These are phyloP conservation scores for Chrysoporthe austroafricana DNA, from an alignment of 2,329 filamentous ascomycete species.

Conservation along the genomic window DNA sequence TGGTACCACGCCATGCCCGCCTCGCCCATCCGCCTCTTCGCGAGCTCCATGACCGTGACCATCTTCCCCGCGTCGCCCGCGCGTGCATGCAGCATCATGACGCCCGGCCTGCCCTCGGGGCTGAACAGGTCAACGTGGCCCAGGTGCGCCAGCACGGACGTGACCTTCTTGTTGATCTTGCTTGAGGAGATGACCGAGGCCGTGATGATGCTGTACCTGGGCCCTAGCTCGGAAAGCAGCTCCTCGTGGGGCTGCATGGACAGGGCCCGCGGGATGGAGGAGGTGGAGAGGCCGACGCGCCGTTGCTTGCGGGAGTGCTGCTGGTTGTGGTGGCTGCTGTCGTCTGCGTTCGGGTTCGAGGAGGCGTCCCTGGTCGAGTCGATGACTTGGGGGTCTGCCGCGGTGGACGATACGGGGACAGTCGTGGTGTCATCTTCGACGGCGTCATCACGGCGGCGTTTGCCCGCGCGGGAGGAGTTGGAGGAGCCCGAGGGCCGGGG, in stretches of 20 bases:
- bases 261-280: conserved; percentile 32
- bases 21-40: conserved; percentile 58
- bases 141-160: conserved; percentile 50
- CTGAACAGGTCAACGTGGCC: conserved; percentile 37
- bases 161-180: conserved; percentile 60
- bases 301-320: conserved; percentile 30
- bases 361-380: neutral
- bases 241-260: conserved; percentile 44
- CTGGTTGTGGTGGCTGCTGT: neutral
- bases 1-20: conserved; percentile 55
- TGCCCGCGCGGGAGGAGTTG: conserved; percentile 12
- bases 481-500: conserved; percentile 5
- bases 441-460: conserved; percentile 18
- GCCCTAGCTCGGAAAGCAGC: conserved; percentile 47
- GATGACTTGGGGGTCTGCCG: conserved; percentile 8
- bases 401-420: conserved; percentile 7
- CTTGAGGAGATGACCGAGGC: conserved; percentile 63
- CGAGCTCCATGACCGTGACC: conserved; percentile 69
- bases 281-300: conserved; percentile 29
- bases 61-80: conserved; percentile 63
- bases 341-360: conserved; percentile 13
- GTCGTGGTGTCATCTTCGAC: neutral
- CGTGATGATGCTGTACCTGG: conserved; percentile 54
- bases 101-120: conserved; percentile 34
- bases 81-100: conserved; percentile 56